Base-by-base conservation (phyloP, 495 filamentous ascomycete species). In the Xylaria castorea region DNA sequence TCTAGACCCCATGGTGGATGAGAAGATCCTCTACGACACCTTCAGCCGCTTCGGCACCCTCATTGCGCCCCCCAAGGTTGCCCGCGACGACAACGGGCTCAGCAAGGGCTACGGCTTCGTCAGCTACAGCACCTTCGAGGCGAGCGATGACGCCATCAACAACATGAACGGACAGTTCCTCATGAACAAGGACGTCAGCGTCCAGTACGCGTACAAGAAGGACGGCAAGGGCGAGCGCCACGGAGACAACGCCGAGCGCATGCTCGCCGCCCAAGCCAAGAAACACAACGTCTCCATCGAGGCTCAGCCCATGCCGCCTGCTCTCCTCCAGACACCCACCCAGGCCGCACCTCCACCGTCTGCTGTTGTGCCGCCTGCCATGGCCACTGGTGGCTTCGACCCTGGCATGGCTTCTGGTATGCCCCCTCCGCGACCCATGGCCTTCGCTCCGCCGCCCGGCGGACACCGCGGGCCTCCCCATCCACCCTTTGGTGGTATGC, bases 191-290 rank as follows among this genome's bases (percentile, higher is more conserved):
- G 91, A 96, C 77, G 90, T 97, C 75, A 92, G 91, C 2, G 97
- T 98, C 53, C 95, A 99, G 80, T 99, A 99, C 81, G 96, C 96
- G 51, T 99, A 97, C 86, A 99, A 99, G 87, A 98, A 98, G 82
- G 97, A 99, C 77, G 96, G 97, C 55, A 97, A 97, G 83, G 95
- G 95, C 72, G 96, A 98, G 83, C 88, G 97, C 36, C 96, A 99
- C 79, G 96, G 96, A 71, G 96, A 99, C 77, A 86, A 95, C 78
- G 96, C 97, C 42, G 96, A 99, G 83, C 88, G 96, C 75, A 94
- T 92, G 88, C 87, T 99, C 64, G 97, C 96, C 57, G 91, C 92
- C 51, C 94, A 97, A 80, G 96, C 95, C 66, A 93, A 94, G 79
- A 95, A 94, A 80, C 94, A 98, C 82, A 97, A 97, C 76, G 93